Base-by-base conservation (phyloP, 176 grass and related monocot genomes). In the Lolium perenne region DNA sequence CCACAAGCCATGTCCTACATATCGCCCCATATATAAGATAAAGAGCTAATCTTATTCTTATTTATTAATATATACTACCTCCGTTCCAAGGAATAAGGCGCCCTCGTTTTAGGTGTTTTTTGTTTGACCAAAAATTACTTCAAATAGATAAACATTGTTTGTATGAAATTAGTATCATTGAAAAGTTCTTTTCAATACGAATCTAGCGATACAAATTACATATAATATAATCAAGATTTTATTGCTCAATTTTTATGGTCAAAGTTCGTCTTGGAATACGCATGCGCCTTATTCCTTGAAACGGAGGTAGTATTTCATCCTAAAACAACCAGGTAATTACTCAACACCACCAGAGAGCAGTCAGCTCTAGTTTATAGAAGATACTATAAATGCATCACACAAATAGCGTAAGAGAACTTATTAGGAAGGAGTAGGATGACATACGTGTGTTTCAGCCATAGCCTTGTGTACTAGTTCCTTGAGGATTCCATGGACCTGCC, bases 401-500 rank as follows among this genome's bases (percentile, higher is more conserved):
- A 72, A 38, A 58, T 46, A 58, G 29, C 41, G 4, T 11, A 56
- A 67, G 56, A 79, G 72, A 83, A 25, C 10, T 20, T 46, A 45
- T 46, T 20, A 18, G 13, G 64, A 40, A 76, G 45, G 10, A 86
- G 29, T 17, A 55, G 2, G 0, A 74, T 55, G 45, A 90, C 89
- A 79, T 94, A 94, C 97, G 85, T 78, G 67, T 72, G 97, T 99
- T 90, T 99, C 97, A 23, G 77, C 91, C 50, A 99, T 91, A 87
- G 97, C 94, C 87, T 97, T 99, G 89, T 94, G 97, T 17, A 96
- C 92, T 47, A 99, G 88, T 63, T 99, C 97, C 80, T 99, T 99
- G 6, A 99, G 88, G 82, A 99, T 97, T 60, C 85, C 83, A 88
- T 99, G 97, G 73, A 99, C 97, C 97, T 98, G 86, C 15, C 81